Base-by-base conservation (phyloP, 768 basidiomycete species). In the Kwoniella dendrophila region DNA sequence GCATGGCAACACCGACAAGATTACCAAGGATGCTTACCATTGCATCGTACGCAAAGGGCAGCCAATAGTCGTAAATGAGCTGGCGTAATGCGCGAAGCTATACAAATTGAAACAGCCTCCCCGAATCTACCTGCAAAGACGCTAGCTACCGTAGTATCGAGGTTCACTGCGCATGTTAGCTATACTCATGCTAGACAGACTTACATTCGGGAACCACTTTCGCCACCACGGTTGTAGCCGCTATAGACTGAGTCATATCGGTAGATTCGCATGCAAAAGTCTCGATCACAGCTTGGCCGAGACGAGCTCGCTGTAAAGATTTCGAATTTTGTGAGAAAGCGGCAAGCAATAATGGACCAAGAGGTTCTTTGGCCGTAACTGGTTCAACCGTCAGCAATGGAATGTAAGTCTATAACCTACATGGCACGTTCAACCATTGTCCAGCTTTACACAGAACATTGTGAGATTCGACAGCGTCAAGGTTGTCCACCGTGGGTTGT, bases 101-200 rank as follows among this genome's bases (percentile, higher is more conserved):
- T 24, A n/a, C 52, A 40, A 38, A 14, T 24, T 11, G 52, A 20
- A 16, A 53, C 40, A 18, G 52, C 52, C 30, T 53, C 34, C 20
- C 34, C 18, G 11, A 53, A 4, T 24, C 20, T 18, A 10, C 43
- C 49, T 11, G 14, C 32, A 6, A 51, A n/a, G n/a, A 51, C 29
- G 22, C 16, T n/a, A 14, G 32, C 18, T 11, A 51, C 6, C 14
- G 49, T 34, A 6, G 49, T 18, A 20, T 51, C 49, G 10, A 51
- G 49, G 8, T 32, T 26, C 3, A 33, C 49, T 48, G 32, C 27
- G 30, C 14, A 11, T n/a, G 26, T 49, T 16, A 10, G 11, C 43
- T 10, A 6, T 44, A 12, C 11, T 7, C 45, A 8, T 11, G 7
- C 24, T 26, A 8, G 10, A 10, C 45, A n/a, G 8, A 48, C 45